Evolutionary conservation across 257 asterid species (phyloP).

Genomic region (Jacaranda mimosifolia): DNA sequence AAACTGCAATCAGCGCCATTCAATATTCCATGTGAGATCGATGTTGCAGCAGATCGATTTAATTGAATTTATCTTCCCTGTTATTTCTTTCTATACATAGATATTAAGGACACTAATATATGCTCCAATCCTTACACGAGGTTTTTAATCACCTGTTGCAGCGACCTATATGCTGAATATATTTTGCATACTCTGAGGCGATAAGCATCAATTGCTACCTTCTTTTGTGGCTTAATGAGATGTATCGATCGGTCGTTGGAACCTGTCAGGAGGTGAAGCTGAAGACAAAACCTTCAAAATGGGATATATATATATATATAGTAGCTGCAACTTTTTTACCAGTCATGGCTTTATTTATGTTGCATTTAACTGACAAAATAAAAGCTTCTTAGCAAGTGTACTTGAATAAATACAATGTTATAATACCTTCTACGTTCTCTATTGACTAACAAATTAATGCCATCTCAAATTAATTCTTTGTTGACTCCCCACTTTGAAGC

Average conservation of each 20-base stretch:
- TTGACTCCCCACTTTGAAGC: no score
- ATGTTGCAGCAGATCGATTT: no score
- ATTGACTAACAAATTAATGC: no score
- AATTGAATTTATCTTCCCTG: not conserved
- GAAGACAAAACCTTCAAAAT: not conserved
- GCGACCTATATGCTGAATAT: constrained; percentile 74
- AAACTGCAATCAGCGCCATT: constrained; percentile 60
- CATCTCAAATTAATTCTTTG: no score
- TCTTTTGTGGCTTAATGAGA: not conserved
- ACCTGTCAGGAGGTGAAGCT: no score
- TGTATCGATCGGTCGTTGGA: no score
- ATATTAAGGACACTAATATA: no score
- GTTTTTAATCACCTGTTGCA: constrained; percentile 14
- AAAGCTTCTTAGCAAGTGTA: not conserved
- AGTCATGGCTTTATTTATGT: not conserved
- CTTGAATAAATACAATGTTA: not conserved
- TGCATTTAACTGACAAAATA: not conserved
- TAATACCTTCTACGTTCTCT: not conserved
- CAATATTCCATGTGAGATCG: constrained; percentile 63
- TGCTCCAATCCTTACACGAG: not conserved
- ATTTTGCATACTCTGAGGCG: constrained; percentile 32
- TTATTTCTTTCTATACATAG: not conserved
- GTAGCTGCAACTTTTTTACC: not conserved
- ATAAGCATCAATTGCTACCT: not conserved
- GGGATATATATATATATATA: not conserved